Conservation (phyloP, 208 protist species). For the Acanthamoeba culbertsoni region DNA sequence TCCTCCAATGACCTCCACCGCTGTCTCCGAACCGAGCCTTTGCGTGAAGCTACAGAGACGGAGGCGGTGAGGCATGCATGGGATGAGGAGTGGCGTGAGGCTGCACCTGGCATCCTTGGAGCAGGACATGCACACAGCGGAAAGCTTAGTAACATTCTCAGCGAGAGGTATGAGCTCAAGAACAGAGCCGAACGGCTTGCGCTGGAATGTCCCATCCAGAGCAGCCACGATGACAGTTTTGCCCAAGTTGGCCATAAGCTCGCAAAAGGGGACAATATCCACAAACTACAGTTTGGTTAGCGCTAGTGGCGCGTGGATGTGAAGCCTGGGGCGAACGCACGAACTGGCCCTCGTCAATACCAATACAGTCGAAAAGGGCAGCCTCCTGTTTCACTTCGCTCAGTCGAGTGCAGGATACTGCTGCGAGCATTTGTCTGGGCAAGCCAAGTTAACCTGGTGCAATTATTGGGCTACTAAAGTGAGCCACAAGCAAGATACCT, state of each 20-base stretch:
- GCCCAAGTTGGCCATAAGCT: conserved; percentile 85
- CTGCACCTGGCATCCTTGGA: conserved; percentile 71
- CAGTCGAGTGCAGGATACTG: conserved; percentile 64
- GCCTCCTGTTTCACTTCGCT: conserved; percentile 81
- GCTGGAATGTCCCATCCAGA: conserved; percentile 91
- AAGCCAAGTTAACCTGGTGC: not conserved
- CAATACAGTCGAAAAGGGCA: conserved; percentile 87
- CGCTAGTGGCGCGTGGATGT: not conserved
- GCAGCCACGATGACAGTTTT: conserved; percentile 93
- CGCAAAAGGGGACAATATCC: conserved; percentile 90
- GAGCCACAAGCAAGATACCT: not conserved
- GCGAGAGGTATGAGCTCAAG: conserved; percentile 88
- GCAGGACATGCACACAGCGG: conserved; percentile 91
- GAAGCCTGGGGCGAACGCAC: conserved; percentile 1
- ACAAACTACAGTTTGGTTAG: conserved; percentile 85
- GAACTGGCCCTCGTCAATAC: conserved; percentile 88
- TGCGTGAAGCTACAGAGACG: conserved; percentile 88
- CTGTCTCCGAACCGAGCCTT: conserved; percentile 81
- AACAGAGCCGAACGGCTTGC: conserved; percentile 89
- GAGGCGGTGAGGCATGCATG: too few relatives aligned
- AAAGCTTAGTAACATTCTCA: conserved; percentile 91
- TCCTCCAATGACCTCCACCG: conserved; percentile 91
- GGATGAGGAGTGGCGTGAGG: too few relatives aligned
- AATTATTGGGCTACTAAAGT: not conserved
- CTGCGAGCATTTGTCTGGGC: conserved; percentile 81